Percentiles rank a stretch among this genome's conserved stretches.
Conservation (phyloP, 2,329 filamentous ascomycete genomes). For the Fusarium sp. region DNA sequence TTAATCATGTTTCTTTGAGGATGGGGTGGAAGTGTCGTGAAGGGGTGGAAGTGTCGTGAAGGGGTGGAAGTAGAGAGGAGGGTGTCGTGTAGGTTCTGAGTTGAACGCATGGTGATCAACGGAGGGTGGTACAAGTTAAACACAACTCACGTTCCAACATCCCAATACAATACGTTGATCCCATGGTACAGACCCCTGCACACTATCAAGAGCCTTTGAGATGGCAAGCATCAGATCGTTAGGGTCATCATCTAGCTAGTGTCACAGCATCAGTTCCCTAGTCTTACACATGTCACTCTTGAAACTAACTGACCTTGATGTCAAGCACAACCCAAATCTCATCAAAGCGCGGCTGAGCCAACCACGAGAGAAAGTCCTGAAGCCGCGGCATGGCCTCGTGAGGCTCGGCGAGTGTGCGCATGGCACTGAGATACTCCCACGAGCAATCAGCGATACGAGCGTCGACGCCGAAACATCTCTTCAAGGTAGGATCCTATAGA, state of each 20-base stretch:
- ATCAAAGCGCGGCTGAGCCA: slow-evolving; percentile 73
- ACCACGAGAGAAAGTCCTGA: slow-evolving; percentile 77
- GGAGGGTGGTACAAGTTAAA: neutral
- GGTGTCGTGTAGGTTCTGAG: neutral
- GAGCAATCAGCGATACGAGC: slow-evolving; percentile 80
- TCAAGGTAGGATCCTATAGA: slow-evolving; percentile 76
- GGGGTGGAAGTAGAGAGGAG: neutral
- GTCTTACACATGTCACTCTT: slow-evolving; percentile 13
- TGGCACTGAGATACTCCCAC: slow-evolving; percentile 77
- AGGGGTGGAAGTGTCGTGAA: neutral
- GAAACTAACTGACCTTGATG: too few species aligned
- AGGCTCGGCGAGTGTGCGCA: slow-evolving; percentile 76
- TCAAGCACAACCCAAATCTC: slow-evolving; percentile 87
- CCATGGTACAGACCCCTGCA: slow-evolving; percentile 71
- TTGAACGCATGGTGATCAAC: neutral
- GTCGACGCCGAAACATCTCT: slow-evolving; percentile 84
- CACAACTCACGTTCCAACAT: slow-evolving; percentile 76
- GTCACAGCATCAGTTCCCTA: slow-evolving; percentile 18
- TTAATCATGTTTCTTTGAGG: neutral
- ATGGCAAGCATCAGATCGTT: slow-evolving; percentile 78
- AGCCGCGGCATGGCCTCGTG: slow-evolving; percentile 80
- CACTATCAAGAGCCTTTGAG: slow-evolving; percentile 69
- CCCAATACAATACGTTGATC: slow-evolving; percentile 80
- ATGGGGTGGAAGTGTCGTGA: neutral
- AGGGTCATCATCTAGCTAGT: slow-evolving; percentile 75